Percentiles rank a stretch among this genome's conserved stretches.
Evolutionary conservation across 441 rosid genomes (phyloP).

Genomic region (Jatropha podagrica): DNA sequence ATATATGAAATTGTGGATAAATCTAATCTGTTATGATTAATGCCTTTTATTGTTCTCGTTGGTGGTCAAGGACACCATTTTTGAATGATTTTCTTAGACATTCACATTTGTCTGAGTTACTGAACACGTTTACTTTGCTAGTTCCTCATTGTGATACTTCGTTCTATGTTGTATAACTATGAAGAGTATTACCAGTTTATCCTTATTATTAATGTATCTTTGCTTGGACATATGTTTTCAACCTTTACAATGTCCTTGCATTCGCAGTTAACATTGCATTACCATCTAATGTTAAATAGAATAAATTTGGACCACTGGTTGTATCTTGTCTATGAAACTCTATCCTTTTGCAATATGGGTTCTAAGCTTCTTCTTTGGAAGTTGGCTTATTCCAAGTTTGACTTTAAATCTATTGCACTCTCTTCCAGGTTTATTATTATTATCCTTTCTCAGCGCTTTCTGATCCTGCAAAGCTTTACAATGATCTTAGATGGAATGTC

Average conservation of each 20-base stretch:
- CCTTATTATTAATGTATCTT: neutral
- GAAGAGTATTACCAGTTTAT: no score
- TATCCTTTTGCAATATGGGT: neutral
- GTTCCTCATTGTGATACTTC: neutral
- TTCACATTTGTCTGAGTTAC: neutral
- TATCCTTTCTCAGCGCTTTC: constrained; percentile 88
- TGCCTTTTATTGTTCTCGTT: neutral
- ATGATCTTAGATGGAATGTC: constrained; percentile 98
- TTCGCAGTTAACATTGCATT: neutral
- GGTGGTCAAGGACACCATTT: neutral
- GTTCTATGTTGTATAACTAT: neutral
- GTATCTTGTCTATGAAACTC: neutral
- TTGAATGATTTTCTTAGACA: neutral
- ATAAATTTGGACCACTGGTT: neutral
- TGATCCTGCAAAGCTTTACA: constrained; percentile 96
- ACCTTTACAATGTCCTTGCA: neutral
- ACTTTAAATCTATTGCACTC: constrained; percentile 18
- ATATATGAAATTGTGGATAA: neutral
- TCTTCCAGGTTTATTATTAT: constrained; percentile 82
- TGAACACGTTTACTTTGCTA: neutral
- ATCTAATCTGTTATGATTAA: neutral
- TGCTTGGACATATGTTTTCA: neutral
- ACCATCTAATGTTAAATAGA: neutral
- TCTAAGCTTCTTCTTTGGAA: constrained; percentile 14
- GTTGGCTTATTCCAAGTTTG: constrained; percentile 7